Conservation (phyloP, 1,284 basidiomycete species). For the Pterula multifida region DNA sequence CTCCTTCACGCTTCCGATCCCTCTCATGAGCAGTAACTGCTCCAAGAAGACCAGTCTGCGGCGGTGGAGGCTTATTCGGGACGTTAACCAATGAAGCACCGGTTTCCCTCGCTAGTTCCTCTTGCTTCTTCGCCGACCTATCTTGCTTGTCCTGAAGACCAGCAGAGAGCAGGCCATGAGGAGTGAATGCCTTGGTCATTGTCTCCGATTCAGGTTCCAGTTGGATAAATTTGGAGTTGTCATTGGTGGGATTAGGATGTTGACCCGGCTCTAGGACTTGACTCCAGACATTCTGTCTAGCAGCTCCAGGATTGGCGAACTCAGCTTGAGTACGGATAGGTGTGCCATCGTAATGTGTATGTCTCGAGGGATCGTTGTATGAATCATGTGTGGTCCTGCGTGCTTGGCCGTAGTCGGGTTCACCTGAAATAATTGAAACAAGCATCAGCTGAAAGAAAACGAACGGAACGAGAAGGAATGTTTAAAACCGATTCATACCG, state of each 20-base stretch:
- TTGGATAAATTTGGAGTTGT: conserved; percentile 55
- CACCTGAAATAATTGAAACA: conserved; percentile 6
- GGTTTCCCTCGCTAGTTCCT: conserved; percentile 82
- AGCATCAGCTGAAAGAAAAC: conserved; percentile 6
- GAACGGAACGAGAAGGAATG: not conserved
- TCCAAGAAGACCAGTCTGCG: conserved; percentile 90
- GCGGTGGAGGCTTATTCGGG: conserved; percentile 87
- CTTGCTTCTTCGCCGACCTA: conserved; percentile 88
- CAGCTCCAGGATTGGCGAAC: conserved; percentile 32
- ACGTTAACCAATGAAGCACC: conserved; percentile 91
- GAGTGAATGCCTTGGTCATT: conserved; percentile 88
- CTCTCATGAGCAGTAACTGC: conserved; percentile 93
- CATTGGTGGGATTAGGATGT: conserved; percentile 22
- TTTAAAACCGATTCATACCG: conserved; percentile 8
- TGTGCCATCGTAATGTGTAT: conserved; percentile 29
- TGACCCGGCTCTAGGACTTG: conserved; percentile 61
- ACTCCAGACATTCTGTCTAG: conserved; percentile 71
- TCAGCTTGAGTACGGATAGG: conserved; percentile 38
- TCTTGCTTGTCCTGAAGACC: conserved; percentile 94
- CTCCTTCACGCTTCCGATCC: conserved; percentile 89
- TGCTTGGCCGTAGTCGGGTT: conserved; percentile 15
- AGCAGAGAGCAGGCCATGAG: conserved; percentile 88
- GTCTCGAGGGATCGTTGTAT: conserved; percentile 32
- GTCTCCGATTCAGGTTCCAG: conserved; percentile 63
- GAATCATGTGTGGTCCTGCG: conserved; percentile 33